These are phyloP conservation scores for Fusarium haematococcum DNA, from an alignment of 2,329 filamentous ascomycete genomes.

Conservation along the genomic window DNA sequence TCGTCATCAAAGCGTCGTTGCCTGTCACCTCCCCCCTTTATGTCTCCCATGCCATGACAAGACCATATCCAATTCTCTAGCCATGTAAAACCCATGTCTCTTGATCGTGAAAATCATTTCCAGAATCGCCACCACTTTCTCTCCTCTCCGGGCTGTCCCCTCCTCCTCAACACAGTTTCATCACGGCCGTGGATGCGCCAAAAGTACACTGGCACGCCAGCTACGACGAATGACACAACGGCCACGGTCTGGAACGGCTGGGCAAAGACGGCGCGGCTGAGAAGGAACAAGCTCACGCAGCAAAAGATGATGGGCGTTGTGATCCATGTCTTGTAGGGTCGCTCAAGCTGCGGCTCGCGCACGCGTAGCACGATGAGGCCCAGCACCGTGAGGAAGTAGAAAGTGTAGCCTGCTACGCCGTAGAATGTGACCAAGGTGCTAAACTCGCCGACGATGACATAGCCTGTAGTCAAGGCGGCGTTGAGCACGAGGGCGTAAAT, in stretches of 20 bases:
- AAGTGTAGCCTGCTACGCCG: conserved; percentile 95
- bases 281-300: conserved; percentile 93
- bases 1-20: conserved; percentile 13
- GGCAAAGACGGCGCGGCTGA: conserved; percentile 89
- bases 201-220: conserved; percentile 89
- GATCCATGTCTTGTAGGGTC: conserved; percentile 97
- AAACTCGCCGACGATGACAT: conserved; percentile 91
- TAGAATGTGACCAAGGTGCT: conserved; percentile 94
- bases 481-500: conserved; percentile 92
- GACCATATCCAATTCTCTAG: neutral
- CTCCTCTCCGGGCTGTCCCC: conserved; percentile 45
- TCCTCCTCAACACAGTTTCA: conserved; percentile 57
- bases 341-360: conserved; percentile 85
- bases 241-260: conserved; percentile 91
- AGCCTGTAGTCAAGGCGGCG: conserved; percentile 75
- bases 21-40: neutral
- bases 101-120: conserved; percentile 50
- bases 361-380: conserved; percentile 92
- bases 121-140: conserved; percentile 71
- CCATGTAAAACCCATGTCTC: neutral
- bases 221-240: conserved; percentile 85
- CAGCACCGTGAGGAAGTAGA: conserved; percentile 96
- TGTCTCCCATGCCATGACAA: conserved; percentile 5
- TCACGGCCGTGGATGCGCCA: conserved; percentile 81
- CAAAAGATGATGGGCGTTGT: conserved; percentile 97